These are phyloP conservation scores for Backusella macrospora DNA, from an alignment of 192 early-diverging fungal species.

Conservation along the genomic window DNA sequence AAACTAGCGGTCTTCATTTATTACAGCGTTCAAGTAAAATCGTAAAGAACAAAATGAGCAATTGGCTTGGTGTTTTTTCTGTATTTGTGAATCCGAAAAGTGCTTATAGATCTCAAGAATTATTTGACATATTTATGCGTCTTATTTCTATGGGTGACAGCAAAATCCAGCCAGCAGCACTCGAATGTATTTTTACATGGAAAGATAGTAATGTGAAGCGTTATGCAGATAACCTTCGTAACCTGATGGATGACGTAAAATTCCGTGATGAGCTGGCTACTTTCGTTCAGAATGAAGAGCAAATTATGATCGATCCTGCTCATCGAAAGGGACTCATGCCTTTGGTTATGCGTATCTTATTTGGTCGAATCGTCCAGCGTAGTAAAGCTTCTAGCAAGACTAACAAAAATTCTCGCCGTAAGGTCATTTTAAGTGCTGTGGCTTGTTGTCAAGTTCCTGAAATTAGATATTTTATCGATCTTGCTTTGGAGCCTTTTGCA, in stretches of 20 bases:
- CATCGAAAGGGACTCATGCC: slow-evolving; percentile 77
- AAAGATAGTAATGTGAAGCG: slow-evolving; percentile 65
- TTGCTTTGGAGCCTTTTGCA: slow-evolving; percentile 83
- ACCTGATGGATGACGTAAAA: slow-evolving; percentile 78
- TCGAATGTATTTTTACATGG: slow-evolving; percentile 89
- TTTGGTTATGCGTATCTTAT: slow-evolving; percentile 80
- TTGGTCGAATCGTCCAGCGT: slow-evolving; percentile 86
- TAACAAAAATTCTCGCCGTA: slow-evolving; percentile 71
- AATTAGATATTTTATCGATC: slow-evolving; percentile 70
- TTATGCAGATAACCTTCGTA: slow-evolving; percentile 78
- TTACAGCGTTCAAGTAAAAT: slow-evolving; percentile 22
- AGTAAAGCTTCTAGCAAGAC: slow-evolving; percentile 75
- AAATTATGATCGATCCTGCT: slow-evolving; percentile 59
- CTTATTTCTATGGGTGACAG: slow-evolving; percentile 83
- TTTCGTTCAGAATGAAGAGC: slow-evolving; percentile 68
- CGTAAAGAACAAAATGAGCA: slow-evolving; percentile 36
- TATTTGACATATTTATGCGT: slow-evolving; percentile 69
- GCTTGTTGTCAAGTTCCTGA: slow-evolving; percentile 67
- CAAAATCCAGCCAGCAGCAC: slow-evolving; percentile 73
- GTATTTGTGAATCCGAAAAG: slow-evolving; percentile 66
- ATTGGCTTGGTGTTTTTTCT: slow-evolving; percentile 66
- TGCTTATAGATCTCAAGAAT: slow-evolving; percentile 50
- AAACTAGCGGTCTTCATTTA: slow-evolving; percentile 20
- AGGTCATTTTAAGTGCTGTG: slow-evolving; percentile 84
- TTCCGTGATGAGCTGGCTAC: slow-evolving; percentile 91